Evolutionary conservation across 2,329 filamentous ascomycete species (phyloP), one percentile per base, ranked within the genome.

Genomic region (Blastomyces emzantsi): DNA sequence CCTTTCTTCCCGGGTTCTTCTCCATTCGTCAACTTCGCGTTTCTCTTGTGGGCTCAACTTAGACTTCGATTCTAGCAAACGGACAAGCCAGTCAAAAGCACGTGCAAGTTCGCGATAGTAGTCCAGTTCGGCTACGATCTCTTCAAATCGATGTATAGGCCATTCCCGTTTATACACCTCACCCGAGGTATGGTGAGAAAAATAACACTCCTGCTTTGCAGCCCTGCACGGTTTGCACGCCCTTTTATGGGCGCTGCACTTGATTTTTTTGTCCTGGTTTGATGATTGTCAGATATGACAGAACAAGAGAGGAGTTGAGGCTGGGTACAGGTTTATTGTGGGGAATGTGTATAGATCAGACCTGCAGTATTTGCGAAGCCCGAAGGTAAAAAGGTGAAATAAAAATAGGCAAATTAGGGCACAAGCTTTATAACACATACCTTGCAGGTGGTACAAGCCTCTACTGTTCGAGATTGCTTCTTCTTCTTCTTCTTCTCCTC

Each of bases 371-470:
- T 54, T 30, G 13, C 51, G 25, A 54, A 17, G 22, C 28, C 15
- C 15, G 30, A 54, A 36, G 45, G 17, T 13, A 8, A 45, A n/a
- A 5, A 25, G n/a, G 25, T 15, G n/a, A 5, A 11, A 41, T 39
- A 9, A 41, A 45, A 54, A 9, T 22, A 15, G 19, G 19, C 9
- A 41, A 54, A 22, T 9, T 30, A 25, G 7, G 25, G 15, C n/a
- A 41, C 45, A n/a, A 8, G 36, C 25, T 33, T 1, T 22, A 41
- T 25, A 3, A 43, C 22, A 63, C 67, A 65, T 67, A 72, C 72
- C 66, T 70, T 71, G 65, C 72, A 73, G 43, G 68, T 66, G 63
- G 72, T 70, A 68, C 72, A 73, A 22, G 72, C 70, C 45, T 71
- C 55, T 6, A 43, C 8, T 39, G 36, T 43, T 25, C 55, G 67